Base-by-base conservation (phyloP, 2,329 filamentous ascomycete genomes). In the Monosporascus sp. region DNA sequence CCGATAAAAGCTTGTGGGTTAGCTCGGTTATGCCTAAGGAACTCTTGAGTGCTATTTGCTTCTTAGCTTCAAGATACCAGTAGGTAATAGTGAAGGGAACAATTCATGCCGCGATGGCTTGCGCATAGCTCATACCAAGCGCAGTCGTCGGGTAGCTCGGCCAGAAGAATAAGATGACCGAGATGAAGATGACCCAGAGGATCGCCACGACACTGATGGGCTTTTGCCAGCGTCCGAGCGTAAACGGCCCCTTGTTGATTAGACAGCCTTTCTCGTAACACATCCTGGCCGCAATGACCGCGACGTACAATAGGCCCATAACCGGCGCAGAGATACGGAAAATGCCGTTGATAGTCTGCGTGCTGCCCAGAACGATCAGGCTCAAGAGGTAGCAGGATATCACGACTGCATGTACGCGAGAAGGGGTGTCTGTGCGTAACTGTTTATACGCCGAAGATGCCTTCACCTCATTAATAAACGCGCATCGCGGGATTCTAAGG, bases 401-500 rank as follows among this genome's bases (percentile, higher is more conserved):
- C 2, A 85, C 82, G 45, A 85, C 80, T 48, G 85, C 78, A 82
- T 82, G 86, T 51, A 86, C 83, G 2, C 81, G 78, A 55, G 80
- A 51, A 86, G 72, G 0, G 83, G 83, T 0, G 83, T 86, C 15
- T 78, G 71, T 0, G 82, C 86, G 48, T 69, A 61, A 8, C 61
- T 55, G 59, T 83, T 82, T 50, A 85, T 71, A 56, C 74, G 75
- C 44, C 76, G 7, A 51, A 48, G 48, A 14, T n/a, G 37, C 41
- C 31, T 52, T 45, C 8, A 24, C 18, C 9, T 28, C 22, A 17
- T 48, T 22, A 49, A 50, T 52, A 26, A 18, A n/a, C 37, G 37
- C 17, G 8, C n/a, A 26, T 24, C 37, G 46, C 24, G 5, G 17
- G 11, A 18, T 18, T 7, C 14, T 44, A 14, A 26, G n/a, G 22